Evolutionary conservation across 352 stramenopile species (phyloP), one percentile per base, ranked within the genome.

Genomic region (Phytophthora tubulina): DNA sequence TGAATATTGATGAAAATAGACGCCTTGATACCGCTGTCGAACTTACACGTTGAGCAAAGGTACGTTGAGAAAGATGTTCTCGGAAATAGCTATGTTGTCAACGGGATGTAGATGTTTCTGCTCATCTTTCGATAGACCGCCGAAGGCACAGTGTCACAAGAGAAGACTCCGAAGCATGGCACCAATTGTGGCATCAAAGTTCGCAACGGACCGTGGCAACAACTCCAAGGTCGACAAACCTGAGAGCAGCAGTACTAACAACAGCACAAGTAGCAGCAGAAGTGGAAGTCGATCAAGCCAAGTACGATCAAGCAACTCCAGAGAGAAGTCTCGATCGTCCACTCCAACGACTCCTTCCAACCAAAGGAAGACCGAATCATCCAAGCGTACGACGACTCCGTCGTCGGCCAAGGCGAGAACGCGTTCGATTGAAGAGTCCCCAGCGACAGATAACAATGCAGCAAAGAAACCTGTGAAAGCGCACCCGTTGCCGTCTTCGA

Each of bases 401-500:
- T 62, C 53, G 4, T 72, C 67, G 10, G 46, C 35, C 2, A 81
- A 72, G 27, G 50, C 59, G 9, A 58, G 36, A 27, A 57, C 49
- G 11, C 48, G 45, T 32, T 58, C 59, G 21, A 9, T 52, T 38
- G 6, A 17, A 27, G 35, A 10, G 32, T 31, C 64, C 13, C 27
- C 62, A 46, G 45, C 49, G 14, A 54, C 54, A 30, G 38, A 66
- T 27, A 27, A 15, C 57, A 67, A 46, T 27, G n/a, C 36, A 35
- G 35, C n/a, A 1, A 84, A 77, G 33, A 66, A 72, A 32, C 17
- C 64, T 3, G 46, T 62, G 8, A 63, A 5, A 49, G 66, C 57
- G 6, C 69, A 84, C 4, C 75, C 75, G 6, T 54, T 94, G 41
- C 87, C 87, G 9, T 94, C 87, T 3, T 56, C 81, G 10, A 69